Evolutionary conservation across 148 eudicot species (phyloP).

Genomic region (Pouteria glomerata): DNA sequence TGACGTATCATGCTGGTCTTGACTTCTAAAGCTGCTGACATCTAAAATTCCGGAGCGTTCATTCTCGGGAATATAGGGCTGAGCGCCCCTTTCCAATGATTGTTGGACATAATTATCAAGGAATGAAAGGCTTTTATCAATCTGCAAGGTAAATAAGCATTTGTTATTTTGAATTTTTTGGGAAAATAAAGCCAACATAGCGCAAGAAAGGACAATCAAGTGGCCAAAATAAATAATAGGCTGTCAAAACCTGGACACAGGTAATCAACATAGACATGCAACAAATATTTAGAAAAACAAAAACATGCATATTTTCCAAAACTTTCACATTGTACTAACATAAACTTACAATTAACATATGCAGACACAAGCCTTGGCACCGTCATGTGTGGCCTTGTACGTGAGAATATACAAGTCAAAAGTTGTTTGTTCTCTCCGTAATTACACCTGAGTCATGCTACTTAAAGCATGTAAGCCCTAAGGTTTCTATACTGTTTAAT

Average conservation of each 20-base stretch:
- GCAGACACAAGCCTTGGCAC: no score
- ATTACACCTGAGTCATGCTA: no score
- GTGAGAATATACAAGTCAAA: no score
- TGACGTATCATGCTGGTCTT: conserved; percentile 54
- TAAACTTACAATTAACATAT: not conserved
- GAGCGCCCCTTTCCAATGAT: conserved; percentile 78
- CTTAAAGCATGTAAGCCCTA: no score
- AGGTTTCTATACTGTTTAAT: no score
- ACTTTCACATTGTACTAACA: not conserved
- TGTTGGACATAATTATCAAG: conserved; percentile 63
- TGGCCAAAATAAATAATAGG: not conserved
- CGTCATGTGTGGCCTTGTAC: no score
- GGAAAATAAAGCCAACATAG: not conserved
- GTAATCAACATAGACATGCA: not conserved
- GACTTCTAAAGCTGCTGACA: conserved; percentile 47
- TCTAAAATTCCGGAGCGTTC: conserved; percentile 53
- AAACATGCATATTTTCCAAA: not conserved
- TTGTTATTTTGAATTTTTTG: conserved; percentile 14
- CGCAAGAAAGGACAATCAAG: not conserved
- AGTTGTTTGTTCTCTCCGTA: no score
- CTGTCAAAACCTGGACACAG: not conserved
- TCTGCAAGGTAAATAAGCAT: conserved; percentile 38
- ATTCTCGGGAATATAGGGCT: conserved; percentile 80
- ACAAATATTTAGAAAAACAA: not conserved
- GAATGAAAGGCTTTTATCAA: conserved; percentile 69